A percentile compares a stretch with the other conserved stretches of the same genome.
Conservation (phyloP, 306 rosid genomes). For the Dalbergia cultrata region DNA sequence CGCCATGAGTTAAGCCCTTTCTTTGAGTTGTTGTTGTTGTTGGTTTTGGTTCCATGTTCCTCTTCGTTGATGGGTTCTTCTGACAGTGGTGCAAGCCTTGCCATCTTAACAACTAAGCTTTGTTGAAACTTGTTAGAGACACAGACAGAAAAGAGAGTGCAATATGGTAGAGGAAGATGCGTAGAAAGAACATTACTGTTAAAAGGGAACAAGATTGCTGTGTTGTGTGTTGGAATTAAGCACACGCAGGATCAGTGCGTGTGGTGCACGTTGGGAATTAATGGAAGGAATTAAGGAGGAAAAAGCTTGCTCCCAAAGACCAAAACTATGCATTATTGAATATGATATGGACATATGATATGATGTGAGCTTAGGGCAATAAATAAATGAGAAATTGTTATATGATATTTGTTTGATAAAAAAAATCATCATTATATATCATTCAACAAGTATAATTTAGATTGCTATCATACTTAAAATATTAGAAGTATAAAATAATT, state of each 20-base stretch:
- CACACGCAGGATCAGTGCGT: slow-evolving; percentile 51
- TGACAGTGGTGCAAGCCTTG: slow-evolving; percentile 81
- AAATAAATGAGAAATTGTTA: no score
- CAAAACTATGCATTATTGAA: slow-evolving; percentile 36
- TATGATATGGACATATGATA: neutral
- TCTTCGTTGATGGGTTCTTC: slow-evolving; percentile 89
- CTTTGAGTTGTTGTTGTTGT: slow-evolving; percentile 44
- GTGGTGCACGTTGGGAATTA: slow-evolving; percentile 32
- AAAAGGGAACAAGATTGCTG: slow-evolving; percentile 18
- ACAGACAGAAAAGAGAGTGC: neutral
- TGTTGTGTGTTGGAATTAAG: slow-evolving; percentile 28
- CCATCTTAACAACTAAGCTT: slow-evolving; percentile 51
- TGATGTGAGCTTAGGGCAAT: slow-evolving; percentile 29
- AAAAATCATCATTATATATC: no score
- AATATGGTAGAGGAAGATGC: slow-evolving; percentile 19
- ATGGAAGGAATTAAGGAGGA: neutral
- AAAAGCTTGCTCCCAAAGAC: neutral
- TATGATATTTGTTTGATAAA: no score
- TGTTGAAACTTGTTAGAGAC: slow-evolving; percentile 29
- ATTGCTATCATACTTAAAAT: no score
- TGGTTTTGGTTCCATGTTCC: slow-evolving; percentile 38
- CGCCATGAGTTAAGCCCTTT: slow-evolving; percentile 78
- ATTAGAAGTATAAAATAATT: neutral
- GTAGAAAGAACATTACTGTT: slow-evolving; percentile 28
- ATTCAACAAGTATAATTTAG: no score